phyloP scores from a whole-genome alignment of 352 stramenopile genomes.

The Globisporangium splendens region DNA sequence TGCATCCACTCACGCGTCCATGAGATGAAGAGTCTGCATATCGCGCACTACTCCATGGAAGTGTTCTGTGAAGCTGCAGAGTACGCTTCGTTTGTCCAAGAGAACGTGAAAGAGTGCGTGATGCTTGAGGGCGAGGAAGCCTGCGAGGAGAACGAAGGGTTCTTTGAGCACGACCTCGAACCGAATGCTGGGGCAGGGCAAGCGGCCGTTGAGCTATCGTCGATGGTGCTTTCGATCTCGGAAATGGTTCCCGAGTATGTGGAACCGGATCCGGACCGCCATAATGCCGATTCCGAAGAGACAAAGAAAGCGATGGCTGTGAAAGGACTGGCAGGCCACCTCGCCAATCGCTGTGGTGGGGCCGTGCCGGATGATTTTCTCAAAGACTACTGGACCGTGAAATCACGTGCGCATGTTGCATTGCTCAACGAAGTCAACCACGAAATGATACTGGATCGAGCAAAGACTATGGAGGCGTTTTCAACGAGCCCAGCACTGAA shows the following conservation, averaged over 20 bases:
- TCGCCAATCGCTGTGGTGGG: slow-evolving; percentile 43
- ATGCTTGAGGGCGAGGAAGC: slow-evolving; percentile 19
- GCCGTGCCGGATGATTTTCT: slow-evolving; percentile 64
- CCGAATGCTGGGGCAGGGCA: slow-evolving; percentile 46
- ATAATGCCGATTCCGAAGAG: slow-evolving; percentile 15
- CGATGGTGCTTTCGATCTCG: slow-evolving; percentile 41
- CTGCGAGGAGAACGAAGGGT: slow-evolving; percentile 26
- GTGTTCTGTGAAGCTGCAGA: slow-evolving; percentile 73
- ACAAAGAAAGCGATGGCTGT: slow-evolving; percentile 36
- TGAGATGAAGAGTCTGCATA: slow-evolving; percentile 69
- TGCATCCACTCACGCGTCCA: slow-evolving; percentile 64
- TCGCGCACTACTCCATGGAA: slow-evolving; percentile 58
- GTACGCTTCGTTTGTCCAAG: slow-evolving; percentile 65
- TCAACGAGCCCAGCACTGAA: slow-evolving; percentile 17
- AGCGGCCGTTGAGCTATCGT: slow-evolving; percentile 49
- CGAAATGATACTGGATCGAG: slow-evolving; percentile 11
- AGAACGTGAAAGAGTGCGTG: slow-evolving; percentile 61
- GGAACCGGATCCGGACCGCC: slow-evolving; percentile 15
- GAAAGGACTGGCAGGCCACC: slow-evolving; percentile 69
- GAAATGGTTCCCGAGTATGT: slow-evolving; percentile 40
- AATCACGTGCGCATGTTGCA: slow-evolving; percentile 31
- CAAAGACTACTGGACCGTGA: slow-evolving; percentile 71
- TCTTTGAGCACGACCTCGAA: slow-evolving; percentile 65
- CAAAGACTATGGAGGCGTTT: slow-evolving; percentile 39
- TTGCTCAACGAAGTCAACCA: slow-evolving; percentile 16